Conservation (phyloP, 352 stramenopile genomes). For the Phytopythium aichiense region DNA sequence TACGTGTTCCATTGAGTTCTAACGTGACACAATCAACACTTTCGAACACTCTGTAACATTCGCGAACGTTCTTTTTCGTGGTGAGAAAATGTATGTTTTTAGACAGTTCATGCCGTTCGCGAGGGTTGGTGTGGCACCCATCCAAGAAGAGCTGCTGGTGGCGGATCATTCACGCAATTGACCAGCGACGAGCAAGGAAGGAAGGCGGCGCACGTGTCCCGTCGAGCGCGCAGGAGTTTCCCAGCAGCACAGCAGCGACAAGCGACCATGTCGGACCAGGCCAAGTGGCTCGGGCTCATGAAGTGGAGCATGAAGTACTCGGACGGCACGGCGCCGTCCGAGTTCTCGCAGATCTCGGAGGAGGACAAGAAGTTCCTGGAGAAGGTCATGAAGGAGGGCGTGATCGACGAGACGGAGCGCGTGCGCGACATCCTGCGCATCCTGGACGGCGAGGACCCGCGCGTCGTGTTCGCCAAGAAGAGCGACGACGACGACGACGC, state of each 20-base stretch:
- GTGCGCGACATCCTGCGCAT: constrained; percentile 84
- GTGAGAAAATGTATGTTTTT: background rate
- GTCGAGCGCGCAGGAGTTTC: background rate
- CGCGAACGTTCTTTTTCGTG: constrained; percentile 4
- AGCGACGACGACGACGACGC: constrained; percentile 29
- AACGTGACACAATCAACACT: background rate
- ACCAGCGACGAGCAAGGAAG: background rate
- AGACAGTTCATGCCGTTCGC: background rate
- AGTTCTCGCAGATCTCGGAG: constrained; percentile 66
- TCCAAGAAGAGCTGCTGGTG: background rate
- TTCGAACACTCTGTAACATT: constrained; percentile 2
- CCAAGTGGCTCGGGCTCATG: constrained; percentile 87
- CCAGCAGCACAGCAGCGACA: background rate
- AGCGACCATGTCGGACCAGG: constrained; percentile 43
- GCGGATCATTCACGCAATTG: background rate
- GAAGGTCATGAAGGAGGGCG: constrained; percentile 78
- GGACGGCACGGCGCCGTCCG: constrained; percentile 66
- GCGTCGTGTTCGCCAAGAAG: constrained; percentile 52
- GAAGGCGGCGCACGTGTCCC: background rate
- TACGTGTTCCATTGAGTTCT: background rate
- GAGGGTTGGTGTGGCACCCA: background rate
- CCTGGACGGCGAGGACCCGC: constrained; percentile 69
- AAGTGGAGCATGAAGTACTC: constrained; percentile 88
- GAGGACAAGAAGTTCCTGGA: constrained; percentile 79
- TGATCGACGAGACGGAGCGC: constrained; percentile 84